phyloP scores from a whole-genome alignment of 192 early-diverging fungal genomes.

The Coemansia reversa region DNA sequence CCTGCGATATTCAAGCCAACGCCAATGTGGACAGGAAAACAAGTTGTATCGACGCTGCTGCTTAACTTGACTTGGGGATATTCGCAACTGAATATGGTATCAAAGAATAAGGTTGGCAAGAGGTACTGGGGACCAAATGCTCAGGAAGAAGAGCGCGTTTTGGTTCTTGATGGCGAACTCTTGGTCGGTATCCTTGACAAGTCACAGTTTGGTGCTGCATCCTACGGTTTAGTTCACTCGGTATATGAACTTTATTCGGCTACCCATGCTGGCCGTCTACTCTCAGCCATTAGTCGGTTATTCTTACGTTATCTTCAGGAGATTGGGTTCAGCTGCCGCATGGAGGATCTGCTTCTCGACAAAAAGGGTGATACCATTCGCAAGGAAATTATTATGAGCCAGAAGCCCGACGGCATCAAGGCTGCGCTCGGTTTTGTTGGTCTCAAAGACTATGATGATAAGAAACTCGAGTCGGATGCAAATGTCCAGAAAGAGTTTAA shows the following conservation, averaged over 20 bases:
- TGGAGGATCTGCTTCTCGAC: conserved; percentile 95
- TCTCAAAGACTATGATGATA: conserved; percentile 54
- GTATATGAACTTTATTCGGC: conserved; percentile 95
- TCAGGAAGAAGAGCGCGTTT: conserved; percentile 79
- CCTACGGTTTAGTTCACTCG: conserved; percentile 92
- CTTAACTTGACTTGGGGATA: conserved; percentile 81
- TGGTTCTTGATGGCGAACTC: conserved; percentile 86
- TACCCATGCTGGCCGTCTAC: conserved; percentile 81
- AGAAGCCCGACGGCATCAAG: conserved; percentile 64
- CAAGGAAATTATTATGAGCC: conserved; percentile 66
- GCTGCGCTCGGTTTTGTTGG: conserved; percentile 76
- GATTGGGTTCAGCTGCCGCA: conserved; percentile 92
- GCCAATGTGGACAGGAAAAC: conserved; percentile 96
- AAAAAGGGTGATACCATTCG: conserved; percentile 75
- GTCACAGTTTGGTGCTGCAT: conserved; percentile 91
- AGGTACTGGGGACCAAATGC: conserved; percentile 79
- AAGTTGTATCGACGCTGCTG: conserved; percentile 91
- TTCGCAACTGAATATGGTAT: conserved; percentile 80
- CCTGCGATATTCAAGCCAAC: conserved; percentile 87
- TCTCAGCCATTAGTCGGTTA: conserved; percentile 86
- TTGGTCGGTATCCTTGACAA: conserved; percentile 95
- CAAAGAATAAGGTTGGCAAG: conserved; percentile 81
- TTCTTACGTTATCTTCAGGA: conserved; percentile 89
- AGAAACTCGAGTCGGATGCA: conserved; percentile 30
- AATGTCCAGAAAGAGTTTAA: conserved; percentile 61